Percentiles rank a stretch among this genome's conserved stretches.
phyloP scores from a whole-genome alignment of 2,329 filamentous ascomycete species.

The Diaporthe vaccinii region DNA sequence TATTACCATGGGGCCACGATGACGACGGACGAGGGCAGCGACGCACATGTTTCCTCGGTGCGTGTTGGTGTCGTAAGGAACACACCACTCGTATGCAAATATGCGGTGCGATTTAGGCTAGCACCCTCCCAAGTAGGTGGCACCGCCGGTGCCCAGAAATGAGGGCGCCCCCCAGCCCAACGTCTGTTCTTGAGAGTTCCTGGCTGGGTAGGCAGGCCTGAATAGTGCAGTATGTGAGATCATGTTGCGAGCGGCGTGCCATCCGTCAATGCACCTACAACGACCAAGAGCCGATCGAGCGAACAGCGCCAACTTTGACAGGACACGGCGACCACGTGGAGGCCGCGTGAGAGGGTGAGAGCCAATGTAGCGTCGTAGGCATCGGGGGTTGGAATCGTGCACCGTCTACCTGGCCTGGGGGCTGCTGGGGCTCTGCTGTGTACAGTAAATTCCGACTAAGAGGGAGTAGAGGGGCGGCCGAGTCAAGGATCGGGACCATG shows the following conservation, averaged over 20 bases:
- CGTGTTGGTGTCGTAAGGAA: not conserved
- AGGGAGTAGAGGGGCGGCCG: constrained; percentile 3
- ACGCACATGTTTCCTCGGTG: not conserved
- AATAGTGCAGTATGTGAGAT: not conserved
- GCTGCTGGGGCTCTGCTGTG: not conserved
- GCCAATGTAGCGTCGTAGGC: constrained; percentile 1
- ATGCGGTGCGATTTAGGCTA: constrained; percentile 22
- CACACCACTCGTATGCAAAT: not conserved
- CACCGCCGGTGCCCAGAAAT: constrained; percentile 24
- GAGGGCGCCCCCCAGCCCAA: not conserved
- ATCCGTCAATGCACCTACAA: not conserved
- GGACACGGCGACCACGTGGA: constrained; percentile 22
- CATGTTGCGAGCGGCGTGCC: not conserved
- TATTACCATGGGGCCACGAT: constrained; percentile 2
- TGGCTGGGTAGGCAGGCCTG: not conserved
- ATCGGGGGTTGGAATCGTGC: not conserved
- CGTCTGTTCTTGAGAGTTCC: not conserved
- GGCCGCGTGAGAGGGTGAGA: constrained; percentile 30
- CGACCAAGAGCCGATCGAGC: not conserved
- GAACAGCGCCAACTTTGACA: constrained; percentile 4
- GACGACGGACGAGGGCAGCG: not conserved
- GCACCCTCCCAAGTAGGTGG: not conserved
- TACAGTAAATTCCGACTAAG: constrained; percentile 21
- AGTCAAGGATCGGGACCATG: constrained; percentile 14
- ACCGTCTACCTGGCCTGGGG: not conserved